Conservation (phyloP, 495 filamentous ascomycete species). For the Neurospora intermedia region DNA sequence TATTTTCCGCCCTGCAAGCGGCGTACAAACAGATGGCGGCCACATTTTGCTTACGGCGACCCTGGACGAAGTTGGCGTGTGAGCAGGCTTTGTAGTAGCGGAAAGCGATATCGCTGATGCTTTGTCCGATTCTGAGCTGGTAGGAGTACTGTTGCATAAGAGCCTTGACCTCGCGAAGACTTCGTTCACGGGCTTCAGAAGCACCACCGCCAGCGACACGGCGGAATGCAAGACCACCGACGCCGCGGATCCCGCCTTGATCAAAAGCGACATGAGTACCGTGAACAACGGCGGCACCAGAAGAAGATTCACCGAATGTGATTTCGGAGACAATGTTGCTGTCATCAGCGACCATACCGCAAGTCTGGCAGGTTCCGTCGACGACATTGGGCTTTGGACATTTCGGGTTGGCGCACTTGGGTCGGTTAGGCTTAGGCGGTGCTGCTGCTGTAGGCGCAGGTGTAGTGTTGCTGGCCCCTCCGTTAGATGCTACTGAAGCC, state of each 20-base stretch:
- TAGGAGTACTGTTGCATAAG: conserved; percentile 34
- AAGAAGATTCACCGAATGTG: conserved; percentile 71
- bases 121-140: conserved; percentile 46
- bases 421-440: neutral
- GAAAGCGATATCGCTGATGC: conserved; percentile 49
- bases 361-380: conserved; percentile 62
- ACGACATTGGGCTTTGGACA: conserved; percentile 30
- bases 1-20: conserved; percentile 57
- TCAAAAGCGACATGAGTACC: conserved; percentile 78
- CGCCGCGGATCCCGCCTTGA: conserved; percentile 43
- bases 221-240: conserved; percentile 32
- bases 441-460: neutral
- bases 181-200: conserved; percentile 52
- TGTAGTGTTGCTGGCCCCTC: neutral
- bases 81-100: conserved; percentile 71
- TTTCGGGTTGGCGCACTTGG: conserved; percentile 21
- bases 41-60: conserved; percentile 73
- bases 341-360: conserved; percentile 71
- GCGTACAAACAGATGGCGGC: conserved; percentile 80
- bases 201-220: conserved; percentile 27
- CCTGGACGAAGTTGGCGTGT: conserved; percentile 73
- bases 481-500: conserved; percentile 7
- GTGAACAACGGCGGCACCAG: conserved; percentile 83
- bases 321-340: conserved; percentile 86
- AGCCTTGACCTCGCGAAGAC: conserved; percentile 48